Base-by-base conservation (phyloP, 106 monocot genomes). In the Acanthochlamys bracteata region DNA sequence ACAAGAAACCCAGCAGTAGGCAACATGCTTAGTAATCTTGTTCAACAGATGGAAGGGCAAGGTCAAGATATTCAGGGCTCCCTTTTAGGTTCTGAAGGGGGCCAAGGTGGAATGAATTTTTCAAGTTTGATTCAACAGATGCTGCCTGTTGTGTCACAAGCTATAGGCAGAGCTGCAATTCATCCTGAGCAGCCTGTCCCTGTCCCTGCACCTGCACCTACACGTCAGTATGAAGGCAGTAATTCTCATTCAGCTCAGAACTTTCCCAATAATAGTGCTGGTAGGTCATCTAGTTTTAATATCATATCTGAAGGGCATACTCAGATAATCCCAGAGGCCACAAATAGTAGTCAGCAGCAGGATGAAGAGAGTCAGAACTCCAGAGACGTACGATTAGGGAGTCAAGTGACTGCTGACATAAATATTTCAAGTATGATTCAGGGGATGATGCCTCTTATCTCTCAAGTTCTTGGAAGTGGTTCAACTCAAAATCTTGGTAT, bases 101-200 rank as follows among this genome's bases (percentile, higher is more conserved):
- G 67, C 13, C 74, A 75, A 75, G 73, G 75, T 71, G 87, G 92
- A 24, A 53, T 92, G 11, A 74, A 84, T 71, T 67, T 87, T 67
- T 79, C 86, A 52, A 74, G 84, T 17, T 77, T 96, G 78, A 71
- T 96, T 55, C 90, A 91, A 62, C 84, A 88, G 57, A 88, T 96
- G 96, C 74, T 96, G 77, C 96, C 96, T 45, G 84, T 85, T 69
- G 82, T 96, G 41, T 90, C 96, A 24, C 84, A 91, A 68, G 88
- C 78, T 68, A 62, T 90, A 68, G 75, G 86, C 24, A 40, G 67
- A 33, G 67, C 41, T n/a, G 69, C 76, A 22, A 55, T 70, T 25
- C 27, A 2, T 1, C 47, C 77, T 26, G 11, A 64, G 3, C 24
- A 49, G 49, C 12, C 78, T 55, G 22, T 15, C 8, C 45, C 45